Evolutionary conservation across 768 basidiomycete species (phyloP).

Genomic region (Podaxis rugospora): DNA sequence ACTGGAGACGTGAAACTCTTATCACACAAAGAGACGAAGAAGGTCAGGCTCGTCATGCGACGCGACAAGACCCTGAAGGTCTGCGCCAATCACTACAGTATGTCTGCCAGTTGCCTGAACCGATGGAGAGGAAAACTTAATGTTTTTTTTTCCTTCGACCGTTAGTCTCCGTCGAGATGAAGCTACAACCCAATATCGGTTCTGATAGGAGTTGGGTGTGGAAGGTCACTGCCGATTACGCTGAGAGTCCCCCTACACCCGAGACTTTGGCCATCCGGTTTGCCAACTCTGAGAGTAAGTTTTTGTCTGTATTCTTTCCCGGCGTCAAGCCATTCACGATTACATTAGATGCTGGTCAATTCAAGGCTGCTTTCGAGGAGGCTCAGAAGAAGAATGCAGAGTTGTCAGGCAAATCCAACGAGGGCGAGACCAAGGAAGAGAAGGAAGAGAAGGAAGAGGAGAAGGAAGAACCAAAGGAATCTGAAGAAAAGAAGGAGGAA

Average conservation of each 20-base stretch:
- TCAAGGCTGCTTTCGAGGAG: slow-evolving; percentile 86
- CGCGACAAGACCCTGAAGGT: slow-evolving; percentile 99
- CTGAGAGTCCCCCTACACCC: slow-evolving; percentile 82
- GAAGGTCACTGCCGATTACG: slow-evolving; percentile 94
- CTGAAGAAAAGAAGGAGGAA: slow-evolving; percentile 25
- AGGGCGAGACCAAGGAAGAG: slow-evolving; percentile 26
- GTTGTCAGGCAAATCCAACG: slow-evolving; percentile 23
- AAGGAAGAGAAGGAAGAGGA: slow-evolving; percentile 23
- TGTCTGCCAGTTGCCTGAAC: slow-evolving; percentile 25
- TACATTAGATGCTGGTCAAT: slow-evolving; percentile 69
- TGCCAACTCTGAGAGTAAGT: slow-evolving; percentile 91
- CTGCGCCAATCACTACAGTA: slow-evolving; percentile 96
- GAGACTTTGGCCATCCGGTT: slow-evolving; percentile 99
- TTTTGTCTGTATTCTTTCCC: neutral
- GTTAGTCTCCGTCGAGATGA: slow-evolving; percentile 85
- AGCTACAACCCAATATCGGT: slow-evolving; percentile 94
- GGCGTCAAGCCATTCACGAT: slow-evolving; percentile 1
- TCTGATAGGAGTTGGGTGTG: slow-evolving; percentile 99
- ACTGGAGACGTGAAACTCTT: slow-evolving; percentile 95
- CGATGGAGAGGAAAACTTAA: neutral
- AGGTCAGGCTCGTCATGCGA: slow-evolving; percentile 96
- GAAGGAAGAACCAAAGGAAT: slow-evolving; percentile 22
- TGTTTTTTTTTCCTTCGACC: neutral
- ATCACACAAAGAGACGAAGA: slow-evolving; percentile 83
- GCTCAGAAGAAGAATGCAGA: slow-evolving; percentile 70